These are phyloP conservation scores for Ambrosiella beaveri DNA, from an alignment of 2,329 filamentous ascomycete species.

Conservation along the genomic window DNA sequence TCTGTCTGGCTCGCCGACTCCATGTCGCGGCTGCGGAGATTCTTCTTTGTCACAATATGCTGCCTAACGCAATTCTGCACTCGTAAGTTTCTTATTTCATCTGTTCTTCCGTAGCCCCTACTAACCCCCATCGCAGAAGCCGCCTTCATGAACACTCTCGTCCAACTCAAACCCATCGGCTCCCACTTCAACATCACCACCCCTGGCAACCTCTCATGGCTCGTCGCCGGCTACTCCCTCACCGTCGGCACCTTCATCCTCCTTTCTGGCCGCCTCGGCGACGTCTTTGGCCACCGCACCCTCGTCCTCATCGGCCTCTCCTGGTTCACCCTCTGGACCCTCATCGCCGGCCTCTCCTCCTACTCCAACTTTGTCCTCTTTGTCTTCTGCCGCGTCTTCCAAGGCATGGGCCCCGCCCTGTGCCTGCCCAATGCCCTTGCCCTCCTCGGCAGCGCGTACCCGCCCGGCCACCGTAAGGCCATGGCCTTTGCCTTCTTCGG, in stretches of 20 bases:
- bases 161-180: slow-evolving; percentile 25
- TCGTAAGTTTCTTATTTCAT: slow-evolving; percentile 16
- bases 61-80: slow-evolving; percentile 29
- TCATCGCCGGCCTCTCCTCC: slow-evolving; percentile 28
- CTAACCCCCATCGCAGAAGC: slow-evolving; percentile 18
- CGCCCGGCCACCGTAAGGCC: slow-evolving; percentile 38
- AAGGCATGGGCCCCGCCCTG: slow-evolving; percentile 46
- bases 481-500: slow-evolving; percentile 39
- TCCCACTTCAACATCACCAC: slow-evolving; percentile 25
- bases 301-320: slow-evolving; percentile 35
- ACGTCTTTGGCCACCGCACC: slow-evolving; percentile 38
- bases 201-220: slow-evolving; percentile 33
- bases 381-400: slow-evolving; percentile 29
- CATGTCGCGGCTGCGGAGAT: slow-evolving; percentile 17
- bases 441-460: slow-evolving; percentile 40
- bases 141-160: slow-evolving; percentile 22
- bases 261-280: slow-evolving; percentile 37
- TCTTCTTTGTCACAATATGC: slow-evolving; percentile 25
- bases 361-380: slow-evolving; percentile 28
- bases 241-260: slow-evolving; percentile 41
- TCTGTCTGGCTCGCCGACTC: slow-evolving; percentile 11
- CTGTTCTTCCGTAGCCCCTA: not conserved
- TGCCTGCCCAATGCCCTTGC: slow-evolving; percentile 47
- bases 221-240: slow-evolving; percentile 38
- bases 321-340: slow-evolving; percentile 37